Percentiles rank a stretch among this genome's conserved stretches.
Evolutionary conservation across 441 rosid genomes (phyloP).

Genomic region (Aleurites moluccanus): DNA sequence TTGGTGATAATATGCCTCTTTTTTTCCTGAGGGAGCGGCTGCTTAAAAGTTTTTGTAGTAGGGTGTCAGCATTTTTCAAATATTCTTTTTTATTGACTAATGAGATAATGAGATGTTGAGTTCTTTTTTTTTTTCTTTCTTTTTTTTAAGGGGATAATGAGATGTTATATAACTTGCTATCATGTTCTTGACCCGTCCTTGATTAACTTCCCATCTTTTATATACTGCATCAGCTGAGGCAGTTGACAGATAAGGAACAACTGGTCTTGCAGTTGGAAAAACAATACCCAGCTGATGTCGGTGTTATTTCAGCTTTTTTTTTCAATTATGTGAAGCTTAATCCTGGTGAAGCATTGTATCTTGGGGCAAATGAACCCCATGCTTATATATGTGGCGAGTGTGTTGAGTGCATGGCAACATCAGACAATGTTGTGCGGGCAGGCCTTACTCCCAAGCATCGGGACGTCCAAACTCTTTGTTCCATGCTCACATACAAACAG

Average conservation of each 20-base stretch:
- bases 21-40: background rate
- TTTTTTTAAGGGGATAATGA: background rate
- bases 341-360: slow-evolving; percentile 80
- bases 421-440: slow-evolving; percentile 85
- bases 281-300: slow-evolving; percentile 67
- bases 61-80: background rate
- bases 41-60: background rate
- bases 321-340: slow-evolving; percentile 68
- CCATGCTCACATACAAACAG: slow-evolving; percentile 82
- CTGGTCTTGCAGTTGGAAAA: slow-evolving; percentile 61
- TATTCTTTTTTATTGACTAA: background rate
- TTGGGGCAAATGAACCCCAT: slow-evolving; percentile 79
- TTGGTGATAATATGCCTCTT: background rate
- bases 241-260: slow-evolving; percentile 63
- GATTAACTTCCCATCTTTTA: background rate
- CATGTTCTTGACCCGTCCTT: background rate
- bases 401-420: slow-evolving; percentile 84
- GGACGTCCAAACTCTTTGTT: slow-evolving; percentile 65
- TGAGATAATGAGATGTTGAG: background rate
- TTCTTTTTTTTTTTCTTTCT: background rate
- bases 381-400: slow-evolving; percentile 78
- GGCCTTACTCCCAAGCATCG: slow-evolving; percentile 77
- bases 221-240: slow-evolving; percentile 43
- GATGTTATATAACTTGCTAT: background rate
- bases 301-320: slow-evolving; percentile 68